These are phyloP conservation scores for Boletales sp. DNA, from an alignment of 768 basidiomycete genomes.

Conservation along the genomic window DNA sequence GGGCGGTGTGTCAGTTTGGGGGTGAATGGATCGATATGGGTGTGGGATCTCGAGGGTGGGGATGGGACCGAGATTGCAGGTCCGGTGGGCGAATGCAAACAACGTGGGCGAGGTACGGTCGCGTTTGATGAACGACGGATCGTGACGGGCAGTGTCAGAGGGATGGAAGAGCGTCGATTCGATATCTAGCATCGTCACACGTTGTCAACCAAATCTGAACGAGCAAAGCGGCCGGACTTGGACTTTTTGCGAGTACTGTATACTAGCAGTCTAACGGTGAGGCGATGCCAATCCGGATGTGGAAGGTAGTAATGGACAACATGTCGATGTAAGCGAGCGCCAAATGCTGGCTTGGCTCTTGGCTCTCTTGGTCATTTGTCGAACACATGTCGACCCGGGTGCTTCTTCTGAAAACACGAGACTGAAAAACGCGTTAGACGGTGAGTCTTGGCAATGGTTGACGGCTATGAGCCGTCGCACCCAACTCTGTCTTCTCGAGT, in stretches of 20 bases:
- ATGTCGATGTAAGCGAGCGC: neutral
- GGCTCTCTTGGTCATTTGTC: constrained; percentile 1
- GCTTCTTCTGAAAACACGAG: constrained; percentile 1
- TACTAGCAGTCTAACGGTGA: no score
- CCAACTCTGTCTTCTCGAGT: neutral
- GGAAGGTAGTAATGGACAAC: constrained; percentile 15
- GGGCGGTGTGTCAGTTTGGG: constrained; percentile 79
- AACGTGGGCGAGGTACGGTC: constrained; percentile 39
- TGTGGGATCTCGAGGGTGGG: constrained; percentile 77
- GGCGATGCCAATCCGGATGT: neutral
- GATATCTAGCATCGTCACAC: constrained; percentile 24
- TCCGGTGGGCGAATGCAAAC: constrained; percentile 33
- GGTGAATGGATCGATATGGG: constrained; percentile 71
- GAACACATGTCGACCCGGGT: neutral
- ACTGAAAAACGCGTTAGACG: neutral
- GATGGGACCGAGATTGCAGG: constrained; percentile 34
- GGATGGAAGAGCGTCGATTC: constrained; percentile 33
- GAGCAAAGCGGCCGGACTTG: no score
- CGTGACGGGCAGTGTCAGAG: constrained; percentile 40
- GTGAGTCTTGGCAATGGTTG: neutral
- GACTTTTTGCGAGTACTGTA: no score
- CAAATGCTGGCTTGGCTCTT: constrained; percentile 12
- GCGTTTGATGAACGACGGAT: constrained; percentile 76
- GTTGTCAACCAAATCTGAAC: neutral
- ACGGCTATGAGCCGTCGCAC: neutral